Base-by-base conservation (phyloP, 129 eudicot genomes). In the Glebionis coronaria region DNA sequence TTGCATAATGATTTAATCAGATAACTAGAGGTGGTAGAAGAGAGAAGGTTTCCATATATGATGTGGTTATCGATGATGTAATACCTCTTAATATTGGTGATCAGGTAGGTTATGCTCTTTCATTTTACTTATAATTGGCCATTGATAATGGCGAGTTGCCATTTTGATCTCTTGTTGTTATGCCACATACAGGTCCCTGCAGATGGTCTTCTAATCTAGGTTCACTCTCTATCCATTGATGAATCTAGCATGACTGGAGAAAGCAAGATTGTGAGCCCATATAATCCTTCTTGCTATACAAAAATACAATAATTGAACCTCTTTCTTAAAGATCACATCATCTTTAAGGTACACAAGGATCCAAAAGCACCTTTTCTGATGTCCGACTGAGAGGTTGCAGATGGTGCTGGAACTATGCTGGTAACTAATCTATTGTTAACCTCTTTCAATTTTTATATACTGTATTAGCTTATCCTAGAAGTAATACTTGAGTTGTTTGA, bases 171-270 rank as follows among this genome's bases (percentile, higher is more conserved):
- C 20, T 15, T 59, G 12, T 66, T 3, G 63, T 45, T 67, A 13
- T 42, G 44, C 35, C 35, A 59, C 40, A 1, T 5, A 35, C 76
- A 91, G 98, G 87, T 92, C 67, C 98, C 98, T 46, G 98, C 98
- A 14, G 98, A 92, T 84, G 98, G 98, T 59, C 65, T 92, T 67
- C 75, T 92, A 40, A 74, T 84, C 27, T 76, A 76, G 74, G 86
- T 91, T 46, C 98, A 92, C 78, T 82, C 98, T 67, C 84, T 92
- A 19, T 88, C 98, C 56, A 84, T 92, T 58, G 98, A 92, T 80
- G 98, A 92, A 81, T 92, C 98, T 42, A 92, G 98, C 86, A 92
- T 92, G 98, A 92, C 98, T 4, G 98, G 98, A 40, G 98, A 92
- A 80, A 92, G 98, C 96, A 92, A 92, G 84, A 83, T 85, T 76